Conservation (phyloP, 352 stramenopile species). For the Globisporangium takayamanum region DNA sequence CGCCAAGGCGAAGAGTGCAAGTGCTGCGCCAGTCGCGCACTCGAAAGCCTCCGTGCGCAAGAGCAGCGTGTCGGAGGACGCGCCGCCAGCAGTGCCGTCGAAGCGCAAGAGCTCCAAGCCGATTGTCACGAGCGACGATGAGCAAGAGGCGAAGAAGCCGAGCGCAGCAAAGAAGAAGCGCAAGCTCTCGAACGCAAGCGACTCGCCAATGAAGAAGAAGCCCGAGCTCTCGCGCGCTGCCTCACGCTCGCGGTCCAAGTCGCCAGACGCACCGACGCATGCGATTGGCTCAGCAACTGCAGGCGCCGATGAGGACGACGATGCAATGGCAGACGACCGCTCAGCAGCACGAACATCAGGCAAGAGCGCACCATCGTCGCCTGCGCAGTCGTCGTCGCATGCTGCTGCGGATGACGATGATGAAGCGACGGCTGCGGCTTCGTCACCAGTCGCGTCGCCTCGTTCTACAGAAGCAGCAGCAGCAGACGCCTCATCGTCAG, state of each 20-base stretch:
- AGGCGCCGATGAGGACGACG: conserved; percentile 1
- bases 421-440: no score
- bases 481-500: no score
- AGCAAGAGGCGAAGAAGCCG: conserved; percentile 13
- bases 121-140: conserved; percentile 31
- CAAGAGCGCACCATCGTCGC: no score
- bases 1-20: conserved; percentile 30
- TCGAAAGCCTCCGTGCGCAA: conserved; percentile 5
- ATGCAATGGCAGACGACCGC: no score
- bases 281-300: background rate
- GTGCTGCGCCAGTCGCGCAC: conserved; percentile 12
- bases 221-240: conserved; percentile 9
- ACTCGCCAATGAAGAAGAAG: conserved; percentile 19
- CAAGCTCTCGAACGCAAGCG: conserved; percentile 24
- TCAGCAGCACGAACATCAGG: no score
- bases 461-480: no score
- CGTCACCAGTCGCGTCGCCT: no score
- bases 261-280: background rate
- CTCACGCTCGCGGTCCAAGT: conserved; percentile 12
- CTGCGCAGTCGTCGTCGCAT: no score
- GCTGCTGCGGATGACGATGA: no score
- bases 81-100: background rate
- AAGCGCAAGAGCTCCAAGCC: conserved; percentile 26
- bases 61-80: conserved; percentile 18
- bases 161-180: conserved; percentile 29